Base-by-base conservation (phyloP, 2,329 filamentous ascomycete genomes). In the Sarocladium brachiariae region DNA sequence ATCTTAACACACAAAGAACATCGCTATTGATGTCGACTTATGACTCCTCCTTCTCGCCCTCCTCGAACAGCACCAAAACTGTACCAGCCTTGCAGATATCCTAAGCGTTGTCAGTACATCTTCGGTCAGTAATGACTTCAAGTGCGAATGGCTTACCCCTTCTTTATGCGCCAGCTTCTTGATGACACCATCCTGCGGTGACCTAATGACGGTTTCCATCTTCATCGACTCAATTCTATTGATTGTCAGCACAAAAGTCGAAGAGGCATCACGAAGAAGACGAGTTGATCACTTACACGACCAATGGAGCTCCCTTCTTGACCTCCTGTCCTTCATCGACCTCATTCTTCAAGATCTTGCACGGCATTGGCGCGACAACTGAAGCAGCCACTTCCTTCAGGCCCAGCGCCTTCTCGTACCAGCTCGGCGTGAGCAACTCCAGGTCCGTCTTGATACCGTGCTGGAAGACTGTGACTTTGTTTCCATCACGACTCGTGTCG, bases 341-440 rank as follows among this genome's bases (percentile, higher is more conserved):
- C 66, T 96, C 88, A 45, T 96, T 93, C 57, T 89, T 83, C 54
- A 99, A 71, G 23, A 99, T 86, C 71, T 97, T 97, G 70, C 93
- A 97, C 2, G 93, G 93, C 93, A 99, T 99, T 0, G 93, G 93
- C 19, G 93, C 89, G 21, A 88, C 76, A 1, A 97, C 89, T 50
- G 86, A 93, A 53, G 92, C 91, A 6, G 83, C 76, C 0, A 79
- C 78, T 61, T 95, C 89, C 65, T 89, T 91, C 55, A 87, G 71
- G 0, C 92, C 91, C 7, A 96, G 74, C 0, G 89, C 90, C 68
- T 95, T 92, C 59, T 90, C 87, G 52, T 87, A 86, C 90, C 91
- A 99, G 39, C 75, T 74, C 0, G 92, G 90, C 16, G 71, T 69
- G 35, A 77, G 63, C n/a, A 84, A 67, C 9, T 67, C 66, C 23